These are phyloP conservation scores for Lolium rigidum DNA, from an alignment of 176 grass and related monocot species.

Conservation along the genomic window DNA sequence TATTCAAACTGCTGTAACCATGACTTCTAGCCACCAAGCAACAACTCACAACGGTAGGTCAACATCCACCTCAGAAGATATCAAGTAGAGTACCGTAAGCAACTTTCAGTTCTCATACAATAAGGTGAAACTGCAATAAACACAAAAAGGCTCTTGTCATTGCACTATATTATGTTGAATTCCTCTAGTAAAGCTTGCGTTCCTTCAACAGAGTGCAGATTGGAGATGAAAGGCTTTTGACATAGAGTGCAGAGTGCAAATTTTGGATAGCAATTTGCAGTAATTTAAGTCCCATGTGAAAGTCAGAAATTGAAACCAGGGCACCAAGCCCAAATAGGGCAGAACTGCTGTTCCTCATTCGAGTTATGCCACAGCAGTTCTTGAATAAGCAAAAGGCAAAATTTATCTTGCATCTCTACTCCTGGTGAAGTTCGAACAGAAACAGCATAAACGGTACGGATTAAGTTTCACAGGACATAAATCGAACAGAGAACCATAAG, in stretches of 20 bases:
- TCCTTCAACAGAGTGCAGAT: too few relatives aligned
- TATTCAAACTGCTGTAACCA: not conserved
- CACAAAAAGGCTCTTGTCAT: too few relatives aligned
- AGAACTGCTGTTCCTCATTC: too few relatives aligned
- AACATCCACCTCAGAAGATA: too few relatives aligned
- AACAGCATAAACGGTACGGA: not conserved
- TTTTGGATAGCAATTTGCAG: not conserved
- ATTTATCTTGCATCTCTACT: not conserved
- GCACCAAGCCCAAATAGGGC: not conserved
- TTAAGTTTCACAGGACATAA: not conserved
- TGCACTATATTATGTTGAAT: too few relatives aligned
- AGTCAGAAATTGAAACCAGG: too few relatives aligned
- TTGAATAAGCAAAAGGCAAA: not conserved
- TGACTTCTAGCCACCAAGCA: not conserved
- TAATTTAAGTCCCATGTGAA: not conserved
- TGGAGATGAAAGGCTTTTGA: not conserved
- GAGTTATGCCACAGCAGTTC: not conserved
- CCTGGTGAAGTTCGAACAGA: not conserved
- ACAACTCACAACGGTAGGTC: not conserved
- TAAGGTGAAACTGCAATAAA: too few relatives aligned
- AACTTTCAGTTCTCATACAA: too few relatives aligned
- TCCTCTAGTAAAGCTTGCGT: not conserved
- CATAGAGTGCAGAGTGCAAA: not conserved
- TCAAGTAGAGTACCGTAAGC: too few relatives aligned
- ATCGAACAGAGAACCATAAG: not conserved